Evolutionary conservation across 352 stramenopile species (phyloP).

Genomic region (Vaucheria bursata): DNA sequence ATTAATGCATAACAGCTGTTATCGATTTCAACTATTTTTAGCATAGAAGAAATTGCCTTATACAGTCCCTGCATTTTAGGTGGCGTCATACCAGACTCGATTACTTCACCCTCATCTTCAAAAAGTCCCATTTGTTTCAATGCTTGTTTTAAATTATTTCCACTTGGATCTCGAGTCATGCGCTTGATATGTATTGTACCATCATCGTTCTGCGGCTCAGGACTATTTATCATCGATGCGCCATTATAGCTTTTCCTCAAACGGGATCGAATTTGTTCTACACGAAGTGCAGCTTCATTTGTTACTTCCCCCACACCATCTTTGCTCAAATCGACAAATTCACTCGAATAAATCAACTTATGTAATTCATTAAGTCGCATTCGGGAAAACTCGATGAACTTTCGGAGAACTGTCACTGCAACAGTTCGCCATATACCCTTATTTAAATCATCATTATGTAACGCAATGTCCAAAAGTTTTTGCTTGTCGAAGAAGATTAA

Average conservation of each 20-base stretch:
- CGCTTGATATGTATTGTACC: not conserved
- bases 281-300: constrained; percentile 6
- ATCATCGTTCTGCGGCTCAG: not conserved
- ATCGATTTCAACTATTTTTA: constrained; percentile 31
- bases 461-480: constrained; percentile 10
- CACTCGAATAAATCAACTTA: constrained; percentile 23
- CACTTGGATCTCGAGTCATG: not conserved
- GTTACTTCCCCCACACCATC: constrained; percentile 24
- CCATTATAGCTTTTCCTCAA: not conserved
- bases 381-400: constrained; percentile 31
- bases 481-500: constrained; percentile 40
- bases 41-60: not conserved
- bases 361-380: constrained; percentile 28
- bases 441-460: constrained; percentile 19
- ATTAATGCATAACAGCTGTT: constrained; percentile 15
- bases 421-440: constrained; percentile 23
- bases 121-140: not conserved
- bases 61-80: not conserved
- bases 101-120: not conserved
- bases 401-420: constrained; percentile 21
- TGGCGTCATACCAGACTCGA: not conserved
- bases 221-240: not conserved
- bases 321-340: constrained; percentile 27
- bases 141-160: not conserved
- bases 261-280: not conserved